Evolutionary conservation across 495 filamentous ascomycete species (phyloP), one percentile per base, ranked within the genome.

Genomic region (Apiosordaria backusii): DNA sequence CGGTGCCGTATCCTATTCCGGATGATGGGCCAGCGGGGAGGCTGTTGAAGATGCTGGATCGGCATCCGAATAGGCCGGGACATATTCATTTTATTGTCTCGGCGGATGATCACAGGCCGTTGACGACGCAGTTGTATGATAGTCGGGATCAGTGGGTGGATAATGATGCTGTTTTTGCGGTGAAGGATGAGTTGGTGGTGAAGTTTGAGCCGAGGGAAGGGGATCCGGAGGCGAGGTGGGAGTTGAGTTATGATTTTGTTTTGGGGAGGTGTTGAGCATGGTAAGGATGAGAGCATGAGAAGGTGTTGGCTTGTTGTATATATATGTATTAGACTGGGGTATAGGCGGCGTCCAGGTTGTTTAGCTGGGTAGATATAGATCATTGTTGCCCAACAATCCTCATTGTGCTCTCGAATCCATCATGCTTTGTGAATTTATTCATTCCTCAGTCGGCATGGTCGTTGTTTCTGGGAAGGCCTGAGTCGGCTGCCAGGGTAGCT

Each of bases 101-200:
- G 23, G 75, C 74, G 10, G 57, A 65, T 2, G 79, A 75, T 7
- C 72, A 76, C 67, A 67, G 87, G 63, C 75, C 87, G 9, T 76
- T 93, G 66, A 86, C 85, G 0, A 92, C 90, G 16, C 90, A 93
- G 75, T 81, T 92, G 57, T 92, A 92, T 71, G 90, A 93, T 70
- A 72, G 82, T 63, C 80, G 84, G 25, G 88, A 88, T 68, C 75
- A 82, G 67, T 84, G 91, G 66, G 77, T 90, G 22, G 72, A 72
- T 23, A 81, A 92, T 54, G 90, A 93, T 75, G 79, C 85, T 0
- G 90, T 90, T 5, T 93, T 92, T 70, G 90, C 90, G 0, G 89
- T 91, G 45, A 93, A 92, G 81, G 86, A 92, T 67, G 88, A 85
- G 22, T 75, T 93, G 68, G 70, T 91, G 52, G 87, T 91, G 21